Evolutionary conservation across 192 early-diverging fungal species (phyloP).

Genomic region (Coemansia sp.): DNA sequence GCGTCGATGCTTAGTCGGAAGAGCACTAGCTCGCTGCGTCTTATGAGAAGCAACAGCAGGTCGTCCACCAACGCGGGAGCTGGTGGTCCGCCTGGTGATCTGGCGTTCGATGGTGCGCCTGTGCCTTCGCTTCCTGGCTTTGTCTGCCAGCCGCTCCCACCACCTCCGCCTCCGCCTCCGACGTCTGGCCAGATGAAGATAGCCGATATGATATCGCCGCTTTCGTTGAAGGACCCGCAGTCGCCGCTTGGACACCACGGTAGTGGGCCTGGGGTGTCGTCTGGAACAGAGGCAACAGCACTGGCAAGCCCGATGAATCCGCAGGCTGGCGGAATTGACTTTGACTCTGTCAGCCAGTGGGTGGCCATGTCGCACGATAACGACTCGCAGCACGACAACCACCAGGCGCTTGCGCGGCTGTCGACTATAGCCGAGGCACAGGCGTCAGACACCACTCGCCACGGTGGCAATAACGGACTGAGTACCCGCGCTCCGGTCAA

Average conservation of each 20-base stretch:
- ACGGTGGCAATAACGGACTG: neutral
- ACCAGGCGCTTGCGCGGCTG: slow-evolving; percentile 19
- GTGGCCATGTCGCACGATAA: slow-evolving; percentile 1
- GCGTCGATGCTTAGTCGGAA: slow-evolving; percentile 14
- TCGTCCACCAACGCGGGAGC: neutral
- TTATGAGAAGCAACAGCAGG: neutral
- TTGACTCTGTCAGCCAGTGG: slow-evolving; percentile 1
- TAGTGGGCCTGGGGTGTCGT: neutral
- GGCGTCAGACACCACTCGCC: neutral
- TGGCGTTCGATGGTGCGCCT: neutral
- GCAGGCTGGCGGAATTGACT: neutral
- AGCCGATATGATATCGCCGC: slow-evolving; percentile 29
- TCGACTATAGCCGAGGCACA: slow-evolving; percentile 43
- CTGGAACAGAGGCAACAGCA: neutral
- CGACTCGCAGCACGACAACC: slow-evolving; percentile 1
- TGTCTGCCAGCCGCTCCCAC: slow-evolving; percentile 41
- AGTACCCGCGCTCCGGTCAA: slow-evolving; percentile 14
- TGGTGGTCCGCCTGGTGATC: neutral
- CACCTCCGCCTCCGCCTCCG: slow-evolving; percentile 23
- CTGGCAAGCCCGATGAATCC: neutral
- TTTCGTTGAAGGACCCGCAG: slow-evolving; percentile 19
- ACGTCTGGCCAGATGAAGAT: slow-evolving; percentile 8
- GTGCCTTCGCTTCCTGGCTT: slow-evolving; percentile 30
- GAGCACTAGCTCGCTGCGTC: slow-evolving; percentile 11
- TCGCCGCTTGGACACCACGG: neutral